Conservation (phyloP, 129 eudicot species). For the Arctium lappa region DNA sequence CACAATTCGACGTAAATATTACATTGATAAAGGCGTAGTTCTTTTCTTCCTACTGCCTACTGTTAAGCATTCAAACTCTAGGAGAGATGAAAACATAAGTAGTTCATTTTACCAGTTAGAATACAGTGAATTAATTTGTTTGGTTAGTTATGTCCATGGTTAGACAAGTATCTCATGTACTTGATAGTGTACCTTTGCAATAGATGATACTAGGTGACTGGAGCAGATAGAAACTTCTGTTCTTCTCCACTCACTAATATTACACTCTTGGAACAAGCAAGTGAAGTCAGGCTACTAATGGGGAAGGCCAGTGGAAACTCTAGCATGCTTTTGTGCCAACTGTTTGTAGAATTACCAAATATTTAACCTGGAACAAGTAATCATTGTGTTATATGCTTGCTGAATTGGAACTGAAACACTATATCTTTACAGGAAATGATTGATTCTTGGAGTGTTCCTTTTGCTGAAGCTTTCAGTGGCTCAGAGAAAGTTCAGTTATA, state of each 20-base stretch:
- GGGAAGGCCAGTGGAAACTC: not conserved
- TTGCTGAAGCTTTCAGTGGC: constrained; percentile 50
- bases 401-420: constrained; percentile 10
- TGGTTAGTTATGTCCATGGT: not conserved
- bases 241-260: not conserved
- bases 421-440: constrained; percentile 55
- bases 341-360: not conserved
- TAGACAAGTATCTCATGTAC: not conserved
- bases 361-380: not conserved
- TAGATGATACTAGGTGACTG: too few relatives aligned
- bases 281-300: not conserved
- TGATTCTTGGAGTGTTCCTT: constrained; percentile 85
- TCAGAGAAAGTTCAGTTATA: constrained; percentile 64
- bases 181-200: too few relatives aligned
- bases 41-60: not conserved
- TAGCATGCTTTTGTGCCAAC: not conserved
- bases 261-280: not conserved
- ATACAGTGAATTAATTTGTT: too few relatives aligned
- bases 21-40: not conserved
- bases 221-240: not conserved
- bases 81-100: not conserved
- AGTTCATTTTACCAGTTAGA: not conserved
- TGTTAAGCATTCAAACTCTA: not conserved
- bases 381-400: not conserved
- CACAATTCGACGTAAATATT: not conserved